phyloP scores from a whole-genome alignment of 2,329 filamentous ascomycete genomes.

The Zelopaecilomyces penicillatus region DNA sequence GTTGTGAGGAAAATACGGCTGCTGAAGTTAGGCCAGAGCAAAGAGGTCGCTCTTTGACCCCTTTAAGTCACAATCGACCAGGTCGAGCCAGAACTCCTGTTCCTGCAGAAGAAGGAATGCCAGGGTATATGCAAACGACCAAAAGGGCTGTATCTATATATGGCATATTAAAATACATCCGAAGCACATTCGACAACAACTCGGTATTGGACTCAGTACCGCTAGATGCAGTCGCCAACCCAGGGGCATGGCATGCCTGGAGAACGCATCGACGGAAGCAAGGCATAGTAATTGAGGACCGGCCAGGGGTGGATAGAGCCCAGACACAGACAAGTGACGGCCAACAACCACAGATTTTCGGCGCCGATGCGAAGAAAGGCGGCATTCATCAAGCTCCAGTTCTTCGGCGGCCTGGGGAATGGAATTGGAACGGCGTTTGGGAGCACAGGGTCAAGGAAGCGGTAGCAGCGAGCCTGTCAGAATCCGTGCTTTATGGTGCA shows the following conservation, averaged over 20 bases:
- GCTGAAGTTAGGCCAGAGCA: too few relatives aligned
- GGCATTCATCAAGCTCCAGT: slow-evolving; percentile 5
- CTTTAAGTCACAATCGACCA: too few relatives aligned
- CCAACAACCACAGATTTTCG: slow-evolving; percentile 9
- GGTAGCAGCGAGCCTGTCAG: slow-evolving; percentile 67
- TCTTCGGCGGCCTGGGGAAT: slow-evolving; percentile 56
- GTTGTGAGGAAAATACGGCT: slow-evolving; percentile 40
- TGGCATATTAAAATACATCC: slow-evolving; percentile 71
- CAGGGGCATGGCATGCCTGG: slow-evolving; percentile 93
- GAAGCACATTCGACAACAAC: slow-evolving; percentile 72
- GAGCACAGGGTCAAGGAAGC: slow-evolving; percentile 77
- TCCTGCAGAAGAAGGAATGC: slow-evolving; percentile 18
- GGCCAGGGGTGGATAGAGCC: background rate
- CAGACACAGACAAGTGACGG: background rate
- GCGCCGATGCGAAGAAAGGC: slow-evolving; percentile 1
- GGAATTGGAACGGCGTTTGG: slow-evolving; percentile 99
- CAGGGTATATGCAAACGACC: slow-evolving; percentile 33
- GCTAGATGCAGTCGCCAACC: slow-evolving; percentile 75
- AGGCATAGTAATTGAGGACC: slow-evolving; percentile 16
- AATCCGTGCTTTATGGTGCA: slow-evolving; percentile 68
- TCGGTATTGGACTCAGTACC: slow-evolving; percentile 69
- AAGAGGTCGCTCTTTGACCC: too few relatives aligned
- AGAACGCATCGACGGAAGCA: slow-evolving; percentile 51
- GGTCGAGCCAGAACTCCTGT: too few relatives aligned
- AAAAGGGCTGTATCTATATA: slow-evolving; percentile 46